Conservation (phyloP, 257 asterid species). For the Ehretia macrophylla region DNA sequence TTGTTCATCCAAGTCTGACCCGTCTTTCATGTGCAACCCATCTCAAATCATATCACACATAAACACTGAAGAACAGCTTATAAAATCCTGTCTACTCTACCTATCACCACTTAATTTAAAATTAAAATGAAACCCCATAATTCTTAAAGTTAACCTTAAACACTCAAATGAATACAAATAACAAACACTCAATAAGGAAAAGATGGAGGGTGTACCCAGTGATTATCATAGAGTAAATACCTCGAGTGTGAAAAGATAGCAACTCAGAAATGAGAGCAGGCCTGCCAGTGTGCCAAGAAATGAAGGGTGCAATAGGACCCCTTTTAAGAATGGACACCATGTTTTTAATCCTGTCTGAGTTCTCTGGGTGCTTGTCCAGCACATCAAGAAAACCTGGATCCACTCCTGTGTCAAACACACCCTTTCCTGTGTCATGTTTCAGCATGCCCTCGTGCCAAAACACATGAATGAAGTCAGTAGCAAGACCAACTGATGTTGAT, state of each 20-base stretch:
- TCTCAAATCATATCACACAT: too few relatives aligned
- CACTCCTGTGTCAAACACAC: slow-evolving; percentile 75
- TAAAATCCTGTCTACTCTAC: too few relatives aligned
- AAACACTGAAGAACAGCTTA: too few relatives aligned
- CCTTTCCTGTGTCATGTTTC: slow-evolving; percentile 66
- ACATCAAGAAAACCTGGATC: slow-evolving; percentile 95
- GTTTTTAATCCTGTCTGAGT: slow-evolving; percentile 70
- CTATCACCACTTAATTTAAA: too few relatives aligned
- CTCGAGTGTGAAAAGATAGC: slow-evolving; percentile 65
- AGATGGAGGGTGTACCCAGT: too few relatives aligned
- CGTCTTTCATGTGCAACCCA: too few relatives aligned
- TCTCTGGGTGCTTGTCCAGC: slow-evolving; percentile 89
- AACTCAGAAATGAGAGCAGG: slow-evolving; percentile 60
- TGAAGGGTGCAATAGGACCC: slow-evolving; percentile 74
- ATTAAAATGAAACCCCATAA: too few relatives aligned
- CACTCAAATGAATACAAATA: too few relatives aligned
- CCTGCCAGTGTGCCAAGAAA: slow-evolving; percentile 74
- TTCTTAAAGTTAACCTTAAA: too few relatives aligned
- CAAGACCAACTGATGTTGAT: background rate
- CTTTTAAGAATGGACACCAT: slow-evolving; percentile 74
- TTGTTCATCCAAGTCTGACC: too few relatives aligned
- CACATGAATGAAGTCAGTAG: slow-evolving; percentile 39
- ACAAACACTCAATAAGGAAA: too few relatives aligned
- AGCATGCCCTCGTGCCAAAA: slow-evolving; percentile 91
- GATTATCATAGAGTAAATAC: slow-evolving; percentile 18